Percentiles rank a stretch among this genome's conserved stretches.
Conservation (phyloP, 2,329 filamentous ascomycete genomes). For the Thermothelomyces thermophilus region DNA sequence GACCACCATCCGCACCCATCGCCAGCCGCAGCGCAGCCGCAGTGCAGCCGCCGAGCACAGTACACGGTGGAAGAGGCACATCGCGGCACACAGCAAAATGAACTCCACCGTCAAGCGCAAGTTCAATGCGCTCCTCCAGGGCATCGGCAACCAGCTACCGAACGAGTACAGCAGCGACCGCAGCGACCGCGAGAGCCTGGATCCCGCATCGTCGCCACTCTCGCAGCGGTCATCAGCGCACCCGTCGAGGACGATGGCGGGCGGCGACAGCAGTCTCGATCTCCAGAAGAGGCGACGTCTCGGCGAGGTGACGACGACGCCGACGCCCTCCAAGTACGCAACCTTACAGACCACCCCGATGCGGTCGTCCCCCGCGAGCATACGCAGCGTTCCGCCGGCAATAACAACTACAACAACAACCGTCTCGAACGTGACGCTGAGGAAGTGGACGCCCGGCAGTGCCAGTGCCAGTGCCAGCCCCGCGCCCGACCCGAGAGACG, state of each 20-base stretch:
- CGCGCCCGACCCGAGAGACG: slow-evolving; percentile 13
- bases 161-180: slow-evolving; percentile 33
- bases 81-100: slow-evolving; percentile 37
- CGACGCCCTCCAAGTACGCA: slow-evolving; percentile 32
- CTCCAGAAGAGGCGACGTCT: slow-evolving; percentile 49
- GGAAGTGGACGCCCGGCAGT: slow-evolving; percentile 32
- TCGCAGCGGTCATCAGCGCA: slow-evolving; percentile 23
- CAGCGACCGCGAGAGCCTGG: slow-evolving; percentile 24
- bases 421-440: slow-evolving; percentile 37
- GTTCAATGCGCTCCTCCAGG: slow-evolving; percentile 69
- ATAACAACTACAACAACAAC: slow-evolving; percentile 31
- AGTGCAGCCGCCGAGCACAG: background rate
- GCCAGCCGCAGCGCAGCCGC: background rate
- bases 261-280: slow-evolving; percentile 32
- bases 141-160: slow-evolving; percentile 48
- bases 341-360: slow-evolving; percentile 8
- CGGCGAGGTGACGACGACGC: slow-evolving; percentile 37
- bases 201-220: slow-evolving; percentile 20
- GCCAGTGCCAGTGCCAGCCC: background rate
- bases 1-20: background rate
- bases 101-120: slow-evolving; percentile 72
- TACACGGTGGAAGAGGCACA: background rate
- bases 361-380: slow-evolving; percentile 18
- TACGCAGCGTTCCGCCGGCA: slow-evolving; percentile 20
- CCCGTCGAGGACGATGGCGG: slow-evolving; percentile 21